Evolutionary conservation across 1,284 basidiomycete genomes (phyloP).

Genomic region (Sporisorium graminicola): DNA sequence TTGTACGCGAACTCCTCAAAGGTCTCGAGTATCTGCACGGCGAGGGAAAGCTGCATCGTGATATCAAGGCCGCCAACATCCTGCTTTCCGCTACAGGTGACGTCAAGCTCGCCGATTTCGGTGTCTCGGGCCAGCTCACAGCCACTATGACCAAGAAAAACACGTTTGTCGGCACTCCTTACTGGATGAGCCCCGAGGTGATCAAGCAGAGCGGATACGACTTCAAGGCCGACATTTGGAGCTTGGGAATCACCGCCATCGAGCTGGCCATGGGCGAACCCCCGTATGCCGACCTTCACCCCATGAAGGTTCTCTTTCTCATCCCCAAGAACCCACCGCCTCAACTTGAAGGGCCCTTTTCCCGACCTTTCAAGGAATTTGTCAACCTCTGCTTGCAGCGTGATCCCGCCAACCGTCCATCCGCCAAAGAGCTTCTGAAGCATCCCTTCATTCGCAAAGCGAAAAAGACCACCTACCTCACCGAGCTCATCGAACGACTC

Average conservation of each 20-base stretch:
- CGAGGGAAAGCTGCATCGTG: conserved; percentile 95
- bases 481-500: conserved; percentile 92
- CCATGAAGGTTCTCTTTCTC: conserved; percentile 98
- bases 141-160: conserved; percentile 96
- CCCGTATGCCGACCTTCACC: conserved; percentile 96
- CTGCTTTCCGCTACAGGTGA: conserved; percentile 93
- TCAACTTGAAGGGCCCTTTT: conserved; percentile 86
- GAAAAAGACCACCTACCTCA: conserved; percentile 91
- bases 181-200: conserved; percentile 93
- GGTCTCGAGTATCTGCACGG: conserved; percentile 95
- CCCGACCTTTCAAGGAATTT: conserved; percentile 92
- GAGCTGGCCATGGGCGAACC: conserved; percentile 97
- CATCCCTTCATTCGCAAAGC: conserved; percentile 96
- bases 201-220: conserved; percentile 99
- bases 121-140: conserved; percentile 97
- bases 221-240: conserved; percentile 91
- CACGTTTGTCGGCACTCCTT: conserved; percentile 83
- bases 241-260: conserved; percentile 85
- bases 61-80: conserved; percentile 99
- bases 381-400: conserved; percentile 91
- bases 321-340: conserved; percentile 98
- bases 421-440: conserved; percentile 92
- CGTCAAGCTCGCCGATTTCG: conserved; percentile 98
- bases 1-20: conserved; percentile 88
- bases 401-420: conserved; percentile 92